Base-by-base conservation (phyloP, 2,329 filamentous ascomycete species). In the Cladosporium sp. region DNA sequence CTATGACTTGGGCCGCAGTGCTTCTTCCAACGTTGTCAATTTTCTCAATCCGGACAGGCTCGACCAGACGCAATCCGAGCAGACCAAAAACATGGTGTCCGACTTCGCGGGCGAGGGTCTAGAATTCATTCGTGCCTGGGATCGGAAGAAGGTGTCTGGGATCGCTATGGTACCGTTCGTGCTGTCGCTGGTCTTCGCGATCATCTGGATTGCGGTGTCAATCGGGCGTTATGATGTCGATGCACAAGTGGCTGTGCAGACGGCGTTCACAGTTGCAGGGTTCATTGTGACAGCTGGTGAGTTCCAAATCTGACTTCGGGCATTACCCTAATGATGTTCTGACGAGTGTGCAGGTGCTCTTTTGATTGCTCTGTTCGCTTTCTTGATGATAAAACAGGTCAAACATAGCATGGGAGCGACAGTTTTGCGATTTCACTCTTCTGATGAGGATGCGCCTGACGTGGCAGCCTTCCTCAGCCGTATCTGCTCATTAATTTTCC, bases 91-190 rank as follows among this genome's bases (percentile, higher is more conserved):
- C 35, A 10, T 53, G 23, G 3, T 26, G 23, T 26, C 23, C 52
- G 5, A 55, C 18, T 3, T 31, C 10, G 16, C 6, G 4, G 1
- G 1, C 7, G n/a, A 23, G 8, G 55, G 55, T 2, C 5, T 57
- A 11, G 55, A 57, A 5, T 57, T 57, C n/a, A 7, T 57, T 18
- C 55, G 55, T n/a, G 55, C n/a, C 10, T 57, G 55, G 55, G 55
- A 57, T 40, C 31, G 33, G 7, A 35, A 33, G 2, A 57, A 57
- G 0, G n/a, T 16, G 1, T 26, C 55, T 18, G 8, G 14, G 1
- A 37, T 57, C 4, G 8, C n/a, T 6, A 1, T 40, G 31, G 8
- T 37, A 6, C 55, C 55, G 5, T 57, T 57, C 14, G 53, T 57
- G 8, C 11, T 57, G 7, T 57, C 53, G 21, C 31, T 57, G 18